Evolutionary conservation across 2,329 filamentous ascomycete species (phyloP).

Genomic region (Myriosclerotinia duriaeana): DNA sequence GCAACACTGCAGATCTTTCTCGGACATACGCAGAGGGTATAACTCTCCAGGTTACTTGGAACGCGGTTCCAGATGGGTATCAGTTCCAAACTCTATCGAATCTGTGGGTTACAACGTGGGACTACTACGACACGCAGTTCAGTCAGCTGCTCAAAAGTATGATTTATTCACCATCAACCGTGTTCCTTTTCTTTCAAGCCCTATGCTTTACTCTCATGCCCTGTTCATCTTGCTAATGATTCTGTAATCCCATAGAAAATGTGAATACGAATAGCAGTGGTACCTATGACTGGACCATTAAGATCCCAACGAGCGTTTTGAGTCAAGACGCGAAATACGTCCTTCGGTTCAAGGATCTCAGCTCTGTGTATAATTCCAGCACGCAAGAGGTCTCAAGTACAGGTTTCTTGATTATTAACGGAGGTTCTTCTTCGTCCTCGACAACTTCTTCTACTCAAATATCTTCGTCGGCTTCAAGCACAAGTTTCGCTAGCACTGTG

Average conservation of each 20-base stretch:
- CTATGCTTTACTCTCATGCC: not conserved
- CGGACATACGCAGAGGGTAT: not conserved
- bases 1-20: not conserved
- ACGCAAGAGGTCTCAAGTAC: constrained; percentile 4
- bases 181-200: too few species aligned
- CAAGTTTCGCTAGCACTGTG: not conserved
- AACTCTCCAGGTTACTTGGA: constrained; percentile 4
- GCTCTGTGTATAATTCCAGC: not conserved
- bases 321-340: constrained; percentile 12
- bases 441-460: not conserved
- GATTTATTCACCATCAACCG: not conserved
- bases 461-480: not conserved
- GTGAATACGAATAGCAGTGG: not conserved
- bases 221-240: not conserved
- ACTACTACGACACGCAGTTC: not conserved
- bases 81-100: not conserved
- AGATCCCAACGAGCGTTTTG: not conserved
- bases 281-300: constrained; percentile 11
- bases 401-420: constrained; percentile 1
- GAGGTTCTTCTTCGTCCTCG: not conserved
- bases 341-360: constrained; percentile 4
- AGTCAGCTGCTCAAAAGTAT: constrained; percentile 4
- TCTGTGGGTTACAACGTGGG: constrained; percentile 7
- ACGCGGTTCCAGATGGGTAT: not conserved
- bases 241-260: not conserved